A percentile compares a stretch with the other conserved stretches of the same genome.
phyloP scores from a whole-genome alignment of 495 filamentous ascomycete genomes.

The Xylona heveae region DNA sequence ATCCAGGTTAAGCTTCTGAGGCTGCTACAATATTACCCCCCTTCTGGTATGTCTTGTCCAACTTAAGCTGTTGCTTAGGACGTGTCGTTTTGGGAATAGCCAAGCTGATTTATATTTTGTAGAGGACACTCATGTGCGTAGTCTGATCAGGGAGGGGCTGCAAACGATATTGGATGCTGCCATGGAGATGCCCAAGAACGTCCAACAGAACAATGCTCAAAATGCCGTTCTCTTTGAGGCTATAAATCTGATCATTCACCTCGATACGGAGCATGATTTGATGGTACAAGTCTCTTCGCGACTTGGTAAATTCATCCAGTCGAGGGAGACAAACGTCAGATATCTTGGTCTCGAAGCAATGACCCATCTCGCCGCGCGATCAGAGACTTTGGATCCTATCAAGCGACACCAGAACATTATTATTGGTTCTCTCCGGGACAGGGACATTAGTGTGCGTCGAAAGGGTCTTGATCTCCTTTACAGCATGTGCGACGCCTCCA shows the following conservation, averaged over 20 bases:
- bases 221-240: conserved; percentile 97
- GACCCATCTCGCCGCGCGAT: conserved; percentile 89
- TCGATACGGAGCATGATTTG: conserved; percentile 87
- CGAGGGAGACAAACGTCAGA: conserved; percentile 90
- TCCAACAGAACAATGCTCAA: conserved; percentile 98
- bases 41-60: conserved; percentile 46
- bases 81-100: not conserved
- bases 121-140: conserved; percentile 85
- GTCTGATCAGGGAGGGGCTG: conserved; percentile 79
- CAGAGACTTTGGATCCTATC: conserved; percentile 91
- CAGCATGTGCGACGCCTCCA: conserved; percentile 96
- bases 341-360: conserved; percentile 95
- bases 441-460: conserved; percentile 90
- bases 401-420: conserved; percentile 97
- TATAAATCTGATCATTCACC: conserved; percentile 94
- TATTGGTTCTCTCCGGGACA: conserved; percentile 75
- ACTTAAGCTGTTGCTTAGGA: not conserved
- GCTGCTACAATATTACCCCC: conserved; percentile 86
- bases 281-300: conserved; percentile 96
- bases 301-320: conserved; percentile 90
- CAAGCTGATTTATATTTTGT: conserved; percentile 1
- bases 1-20: conserved; percentile 88
- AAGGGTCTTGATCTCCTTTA: conserved; percentile 94
- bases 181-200: conserved; percentile 89
- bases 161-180: conserved; percentile 78